These are phyloP conservation scores for Mollisiaceae sp. DNA, from an alignment of 2,329 filamentous ascomycete species.

Conservation along the genomic window DNA sequence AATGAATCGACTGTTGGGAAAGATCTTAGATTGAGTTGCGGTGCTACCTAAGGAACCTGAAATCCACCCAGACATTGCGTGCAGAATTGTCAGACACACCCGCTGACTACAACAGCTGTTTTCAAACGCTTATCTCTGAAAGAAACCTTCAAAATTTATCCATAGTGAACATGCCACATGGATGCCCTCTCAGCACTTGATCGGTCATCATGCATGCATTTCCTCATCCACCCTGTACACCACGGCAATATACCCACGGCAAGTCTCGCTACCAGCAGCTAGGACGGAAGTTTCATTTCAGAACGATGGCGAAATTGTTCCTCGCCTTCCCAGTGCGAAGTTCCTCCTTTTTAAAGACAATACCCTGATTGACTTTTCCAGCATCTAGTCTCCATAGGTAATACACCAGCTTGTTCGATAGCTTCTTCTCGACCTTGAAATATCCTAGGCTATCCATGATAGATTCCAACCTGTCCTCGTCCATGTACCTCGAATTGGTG, in stretches of 20 bases:
- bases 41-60: not conserved
- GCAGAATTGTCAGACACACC: not conserved
- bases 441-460: constrained; percentile 85
- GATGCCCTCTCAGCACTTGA: constrained; percentile 38
- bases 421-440: constrained; percentile 65
- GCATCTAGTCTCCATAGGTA: constrained; percentile 72
- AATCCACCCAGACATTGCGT: not conserved
- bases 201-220: constrained; percentile 23
- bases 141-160: not conserved
- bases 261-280: not conserved
- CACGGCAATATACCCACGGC: not conserved
- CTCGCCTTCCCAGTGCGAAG: constrained; percentile 74
- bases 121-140: not conserved
- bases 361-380: constrained; percentile 32
- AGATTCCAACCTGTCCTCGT: constrained; percentile 67
- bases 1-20: not conserved
- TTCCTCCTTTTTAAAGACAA: constrained; percentile 72
- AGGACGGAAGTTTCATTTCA: constrained; percentile 48
- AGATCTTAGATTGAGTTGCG: not conserved
- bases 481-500: constrained; percentile 88
- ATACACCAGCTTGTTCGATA: constrained; percentile 84
- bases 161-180: not conserved
- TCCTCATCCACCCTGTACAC: not conserved
- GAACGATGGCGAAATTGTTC: constrained; percentile 89
- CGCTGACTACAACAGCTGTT: not conserved